These are phyloP conservation scores for Aspergillus nomiae DNA, from an alignment of 2,329 filamentous ascomycete genomes.

Conservation along the genomic window DNA sequence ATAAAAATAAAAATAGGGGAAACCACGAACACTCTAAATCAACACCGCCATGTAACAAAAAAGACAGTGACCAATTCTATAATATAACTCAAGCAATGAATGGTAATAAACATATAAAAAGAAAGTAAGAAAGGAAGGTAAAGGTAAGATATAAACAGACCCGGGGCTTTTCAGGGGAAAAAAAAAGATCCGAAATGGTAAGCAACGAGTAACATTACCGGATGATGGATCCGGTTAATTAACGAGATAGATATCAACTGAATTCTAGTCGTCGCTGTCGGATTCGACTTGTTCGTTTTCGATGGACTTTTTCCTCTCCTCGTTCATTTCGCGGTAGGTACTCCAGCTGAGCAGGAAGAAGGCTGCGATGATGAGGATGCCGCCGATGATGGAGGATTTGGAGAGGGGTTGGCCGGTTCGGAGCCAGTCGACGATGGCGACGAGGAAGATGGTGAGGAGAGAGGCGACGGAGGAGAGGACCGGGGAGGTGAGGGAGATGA, in stretches of 20 bases:
- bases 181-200: neutral
- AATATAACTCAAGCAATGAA: neutral
- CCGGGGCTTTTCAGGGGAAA: neutral
- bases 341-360: constrained; percentile 88
- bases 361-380: constrained; percentile 80
- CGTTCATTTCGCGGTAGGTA: constrained; percentile 89
- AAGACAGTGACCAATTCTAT: neutral
- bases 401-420: constrained; percentile 77
- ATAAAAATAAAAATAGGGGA: neutral
- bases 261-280: constrained; percentile 41
- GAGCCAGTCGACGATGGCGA: constrained; percentile 87
- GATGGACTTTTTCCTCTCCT: constrained; percentile 68
- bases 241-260: no score
- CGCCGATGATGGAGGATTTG: constrained; percentile 75
- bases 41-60: neutral
- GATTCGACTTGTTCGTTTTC: constrained; percentile 46
- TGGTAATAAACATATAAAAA: neutral
- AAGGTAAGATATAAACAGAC: neutral
- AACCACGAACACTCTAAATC: neutral
- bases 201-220: neutral
- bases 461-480: constrained; percentile 91
- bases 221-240: no score
- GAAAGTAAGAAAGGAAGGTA: neutral
- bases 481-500: constrained; percentile 90
- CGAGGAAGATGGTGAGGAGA: constrained; percentile 93